A percentile compares a stretch with the other conserved stretches of the same genome.
Evolutionary conservation across 176 grass and related monocot species (phyloP).

Genomic region (Rhynchospora tenuis): DNA sequence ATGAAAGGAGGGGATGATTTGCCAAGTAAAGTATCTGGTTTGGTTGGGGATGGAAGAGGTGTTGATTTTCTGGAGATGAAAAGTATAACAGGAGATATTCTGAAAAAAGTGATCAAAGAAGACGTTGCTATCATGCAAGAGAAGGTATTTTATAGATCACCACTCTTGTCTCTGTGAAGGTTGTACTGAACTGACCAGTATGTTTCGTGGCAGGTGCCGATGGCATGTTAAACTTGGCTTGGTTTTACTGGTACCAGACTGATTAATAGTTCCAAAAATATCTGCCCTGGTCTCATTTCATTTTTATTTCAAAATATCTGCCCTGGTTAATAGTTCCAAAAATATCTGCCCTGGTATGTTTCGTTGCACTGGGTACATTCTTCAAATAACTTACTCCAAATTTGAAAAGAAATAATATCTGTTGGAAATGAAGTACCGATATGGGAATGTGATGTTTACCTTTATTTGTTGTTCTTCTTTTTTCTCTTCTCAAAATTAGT

Average conservation of each 20-base stretch:
- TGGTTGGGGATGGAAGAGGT: neutral
- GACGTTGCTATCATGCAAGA: neutral
- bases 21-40: neutral
- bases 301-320: neutral
- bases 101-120: conserved; percentile 13
- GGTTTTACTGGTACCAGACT: neutral
- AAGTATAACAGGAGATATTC: conserved; percentile 2
- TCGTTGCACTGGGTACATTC: too few species aligned
- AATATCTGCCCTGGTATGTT: neutral
- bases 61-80: conserved; percentile 6
- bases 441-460: neutral
- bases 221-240: neutral
- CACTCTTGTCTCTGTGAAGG: neutral
- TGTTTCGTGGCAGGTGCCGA: neutral
- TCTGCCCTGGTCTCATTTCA: neutral
- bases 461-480: neutral
- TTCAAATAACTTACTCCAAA: neutral
- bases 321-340: neutral
- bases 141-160: neutral
- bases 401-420: neutral
- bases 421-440: neutral
- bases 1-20: neutral
- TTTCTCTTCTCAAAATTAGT: neutral
- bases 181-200: neutral
- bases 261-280: neutral